Evolutionary conservation across 306 rosid species (phyloP), one percentile per base, ranked within the genome.

Genomic region (Gynostemma pentaphyllum): DNA sequence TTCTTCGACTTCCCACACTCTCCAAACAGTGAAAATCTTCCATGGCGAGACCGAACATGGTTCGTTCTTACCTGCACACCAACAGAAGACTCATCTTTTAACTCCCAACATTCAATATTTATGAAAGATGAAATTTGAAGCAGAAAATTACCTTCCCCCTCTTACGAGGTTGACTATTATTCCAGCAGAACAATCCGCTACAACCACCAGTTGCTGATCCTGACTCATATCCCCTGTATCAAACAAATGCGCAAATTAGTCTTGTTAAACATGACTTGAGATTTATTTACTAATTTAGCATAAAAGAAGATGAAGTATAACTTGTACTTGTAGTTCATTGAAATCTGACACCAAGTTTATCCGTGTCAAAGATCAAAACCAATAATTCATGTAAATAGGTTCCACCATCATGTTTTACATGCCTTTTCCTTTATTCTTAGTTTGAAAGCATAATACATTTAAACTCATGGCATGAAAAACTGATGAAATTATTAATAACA

Each of bases 151-250:
- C 96, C 87, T 80, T 92, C 55, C 72, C 86, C 66, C 81, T 84
- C 64, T 67, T 86, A 3, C 9, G 75, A 69, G 72, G 76, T 70
- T 80, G 84, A 47, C 81, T 70, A 53, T 68, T 80, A 53, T 88
- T 86, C 95, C 96, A 92, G 67, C 81, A 89, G 53, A 88, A 70
- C 74, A 86, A 81, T 46, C 88, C 82, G 41, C 83, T 78, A 28
- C 99, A 92, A 19, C 95, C 90, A 67, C 85, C 87, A 42, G 53
- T 69, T 46, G 83, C 84, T 0, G 95, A 66, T 29, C 95, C 77
- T 34, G 95, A 88, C 76, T 92, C 96, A 68, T 88, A 82, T 23
- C 84, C 95, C 85, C 96, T 92, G 50, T 54, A 74, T 54, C 45
- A 68, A 32, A 62, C 41, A 34, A 63, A 40, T 53, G 34, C 23